Base-by-base conservation (phyloP, 805 yeast species). In the Candida sonorensis region DNA sequence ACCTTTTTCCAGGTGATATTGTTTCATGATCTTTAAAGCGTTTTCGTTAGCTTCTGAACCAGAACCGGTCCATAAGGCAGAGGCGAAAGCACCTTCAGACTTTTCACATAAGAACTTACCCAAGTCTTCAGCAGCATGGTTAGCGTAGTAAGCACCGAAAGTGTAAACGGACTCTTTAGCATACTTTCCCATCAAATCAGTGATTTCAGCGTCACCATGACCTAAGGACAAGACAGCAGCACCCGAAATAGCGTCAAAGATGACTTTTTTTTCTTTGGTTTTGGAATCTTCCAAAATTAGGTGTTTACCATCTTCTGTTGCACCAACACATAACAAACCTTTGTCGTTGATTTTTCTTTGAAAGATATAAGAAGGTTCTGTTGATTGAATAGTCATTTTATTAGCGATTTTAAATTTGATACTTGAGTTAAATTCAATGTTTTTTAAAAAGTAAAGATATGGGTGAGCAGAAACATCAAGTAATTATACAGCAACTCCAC, bases 41-140 rank as follows among this genome's bases (percentile, higher is more conserved):
- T 84, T 85, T 51, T 80, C 88, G 48, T 80, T 81, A 29, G 87
- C 81, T 54, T 80, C 87, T 13, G 85, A 67, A 34, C 92, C 92
- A 4, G 83, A 72, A 46, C 77, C 77, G 39, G 75, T 68, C 37
- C 81, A 57, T 28, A 62, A 36, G 9, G 66, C 69, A 28, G 64
- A 55, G 6, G 50, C 48, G 34, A 64, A 63, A 11, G 53, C 61
- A 23, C 59, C 62, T 27, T 51, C 43, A 20, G 67, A 59, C 27
- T 56, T 50, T 8, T 56, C 59, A 36, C 64, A 52, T 33, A 50
- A 72, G 74, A 61, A 62, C 38, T 62, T 49, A 22, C 66, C 62
- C 29, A 67, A 51, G 5, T 56, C 61, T 43, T 67, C 72, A 24
- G 70, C 62, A 9, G 57, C 54, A 34, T 58, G 50, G 50, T 62